Evolutionary conservation across 2,329 filamentous ascomycete species (phyloP).

Genomic region (Claviceps digitariae): DNA sequence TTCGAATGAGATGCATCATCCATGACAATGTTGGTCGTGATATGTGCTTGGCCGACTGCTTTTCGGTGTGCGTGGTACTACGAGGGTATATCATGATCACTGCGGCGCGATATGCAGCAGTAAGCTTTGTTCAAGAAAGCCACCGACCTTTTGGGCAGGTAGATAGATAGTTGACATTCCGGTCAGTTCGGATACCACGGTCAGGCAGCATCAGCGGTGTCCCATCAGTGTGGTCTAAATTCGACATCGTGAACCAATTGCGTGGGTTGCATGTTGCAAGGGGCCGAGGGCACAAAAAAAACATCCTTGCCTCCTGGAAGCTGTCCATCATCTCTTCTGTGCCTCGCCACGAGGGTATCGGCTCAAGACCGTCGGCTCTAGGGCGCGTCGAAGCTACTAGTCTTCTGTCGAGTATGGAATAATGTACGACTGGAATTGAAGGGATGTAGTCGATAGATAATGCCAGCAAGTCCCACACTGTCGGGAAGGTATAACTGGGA

Average conservation of each 20-base stretch:
- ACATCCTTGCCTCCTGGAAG: neutral
- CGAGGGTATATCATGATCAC: neutral
- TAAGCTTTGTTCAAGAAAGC: neutral
- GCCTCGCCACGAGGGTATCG: neutral
- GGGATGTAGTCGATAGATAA: conserved; percentile 1
- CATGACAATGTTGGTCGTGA: neutral
- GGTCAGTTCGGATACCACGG: neutral
- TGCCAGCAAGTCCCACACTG: neutral
- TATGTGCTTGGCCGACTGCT: neutral
- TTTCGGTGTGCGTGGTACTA: neutral
- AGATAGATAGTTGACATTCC: neutral
- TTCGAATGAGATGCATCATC: neutral
- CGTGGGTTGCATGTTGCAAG: neutral
- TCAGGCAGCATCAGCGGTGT: neutral
- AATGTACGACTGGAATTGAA: conserved; percentile 5
- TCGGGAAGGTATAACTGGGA: neutral
- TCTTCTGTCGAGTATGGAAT: neutral
- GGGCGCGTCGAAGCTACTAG: neutral
- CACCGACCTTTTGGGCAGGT: neutral
- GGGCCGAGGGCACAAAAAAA: neutral
- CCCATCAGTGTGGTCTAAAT: neutral
- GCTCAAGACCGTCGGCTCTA: neutral
- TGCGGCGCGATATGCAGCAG: neutral
- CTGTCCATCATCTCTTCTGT: neutral
- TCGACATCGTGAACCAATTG: neutral